Evolutionary conservation across 257 asterid genomes (phyloP).

Genomic region (Linderniella brevidens): DNA sequence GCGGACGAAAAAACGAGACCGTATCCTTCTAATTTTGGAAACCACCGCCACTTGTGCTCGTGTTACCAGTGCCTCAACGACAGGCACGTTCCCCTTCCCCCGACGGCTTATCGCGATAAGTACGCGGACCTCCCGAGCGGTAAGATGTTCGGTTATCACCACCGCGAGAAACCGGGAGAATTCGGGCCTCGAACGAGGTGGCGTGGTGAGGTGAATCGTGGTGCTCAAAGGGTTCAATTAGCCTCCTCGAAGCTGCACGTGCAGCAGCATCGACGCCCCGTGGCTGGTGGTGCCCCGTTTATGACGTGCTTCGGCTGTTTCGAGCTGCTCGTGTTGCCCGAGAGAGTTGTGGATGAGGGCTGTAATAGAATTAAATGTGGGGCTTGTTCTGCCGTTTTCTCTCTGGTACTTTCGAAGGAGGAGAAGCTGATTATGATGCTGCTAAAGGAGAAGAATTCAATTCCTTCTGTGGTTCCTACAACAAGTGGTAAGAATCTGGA

Average conservation of each 20-base stretch:
- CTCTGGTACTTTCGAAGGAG: slow-evolving; percentile 18
- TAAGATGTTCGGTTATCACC: slow-evolving; percentile 15
- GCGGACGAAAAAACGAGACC: slow-evolving; percentile 25
- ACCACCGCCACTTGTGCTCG: slow-evolving; percentile 59
- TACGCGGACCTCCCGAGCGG: slow-evolving; percentile 20
- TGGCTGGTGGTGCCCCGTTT: slow-evolving; percentile 87
- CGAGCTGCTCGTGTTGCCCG: slow-evolving; percentile 51
- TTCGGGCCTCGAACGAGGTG: slow-evolving; percentile 27
- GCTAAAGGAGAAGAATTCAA: slow-evolving; percentile 6
- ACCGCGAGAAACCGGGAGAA: slow-evolving; percentile 17
- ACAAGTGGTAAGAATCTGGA: slow-evolving; percentile 15
- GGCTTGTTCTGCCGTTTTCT: slow-evolving; percentile 42
- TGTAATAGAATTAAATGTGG: slow-evolving; percentile 55
- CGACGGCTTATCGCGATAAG: slow-evolving; percentile 12
- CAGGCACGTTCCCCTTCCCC: slow-evolving; percentile 15
- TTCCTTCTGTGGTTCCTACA: slow-evolving; percentile 13
- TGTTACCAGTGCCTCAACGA: slow-evolving; percentile 45
- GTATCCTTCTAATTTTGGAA: slow-evolving; percentile 19
- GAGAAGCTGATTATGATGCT: slow-evolving; percentile 25
- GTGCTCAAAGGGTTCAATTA: slow-evolving; percentile 24
- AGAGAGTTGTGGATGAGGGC: slow-evolving; percentile 20
- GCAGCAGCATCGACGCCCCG: slow-evolving; percentile 33
- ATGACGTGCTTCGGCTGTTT: slow-evolving; percentile 53
- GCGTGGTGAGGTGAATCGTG: slow-evolving; percentile 35
- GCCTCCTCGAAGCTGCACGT: slow-evolving; percentile 8